Base-by-base conservation (phyloP, 2,329 filamentous ascomycete species). In the Diaporthe citri region DNA sequence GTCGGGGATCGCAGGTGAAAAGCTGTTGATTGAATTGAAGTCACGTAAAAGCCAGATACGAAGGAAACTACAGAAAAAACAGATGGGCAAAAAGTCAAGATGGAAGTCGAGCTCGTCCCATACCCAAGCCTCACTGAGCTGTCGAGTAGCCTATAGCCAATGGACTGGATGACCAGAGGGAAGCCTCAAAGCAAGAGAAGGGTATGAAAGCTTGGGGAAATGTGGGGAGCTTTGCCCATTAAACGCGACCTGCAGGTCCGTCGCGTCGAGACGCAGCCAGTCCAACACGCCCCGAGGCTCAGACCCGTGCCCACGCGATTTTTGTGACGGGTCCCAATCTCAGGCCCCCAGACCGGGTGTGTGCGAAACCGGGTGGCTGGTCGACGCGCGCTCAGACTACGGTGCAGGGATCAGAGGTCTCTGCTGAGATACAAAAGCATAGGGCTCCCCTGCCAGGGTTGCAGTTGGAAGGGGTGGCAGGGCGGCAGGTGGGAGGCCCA, bases 241-340 rank as follows among this genome's bases (percentile, higher is more conserved):
- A 70, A 74, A 75, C 74, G 74, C 74, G 74, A 73, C 62, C 55
- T 73, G 69, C 69, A 75, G 64, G 36, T 41, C 66, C 36, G 62
- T 62, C 66, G 64, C 43, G 66, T 48, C 43, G 72, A 55, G 46
- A 20, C 46, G 60, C 60, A 64, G 41, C 55, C 43, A 67, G 28
- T 69, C 46, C 48, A 52, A 69, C 64, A 69, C 64, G 64, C 46
- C 64, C 64, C 31, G 43, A 39, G 43, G 43, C 62, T 67, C 64
- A 67, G 64, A 52, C 64, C 64, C 48, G 64, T 69, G 64, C 55
- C 46, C 64, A 69, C 64, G 70, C 70, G 74, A 59, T 66, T 75
- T 75, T 75, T 67, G 64, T 67, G 64, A 69, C 48, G 31, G 48
- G 46, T 66, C 48, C 7, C 34, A 69, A 69, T 69, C 64, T 55